Percentiles rank a stretch among this genome's conserved stretches.
phyloP scores from a whole-genome alignment of 371 early-diverging fungal species.

The Blakeslea trispora region DNA sequence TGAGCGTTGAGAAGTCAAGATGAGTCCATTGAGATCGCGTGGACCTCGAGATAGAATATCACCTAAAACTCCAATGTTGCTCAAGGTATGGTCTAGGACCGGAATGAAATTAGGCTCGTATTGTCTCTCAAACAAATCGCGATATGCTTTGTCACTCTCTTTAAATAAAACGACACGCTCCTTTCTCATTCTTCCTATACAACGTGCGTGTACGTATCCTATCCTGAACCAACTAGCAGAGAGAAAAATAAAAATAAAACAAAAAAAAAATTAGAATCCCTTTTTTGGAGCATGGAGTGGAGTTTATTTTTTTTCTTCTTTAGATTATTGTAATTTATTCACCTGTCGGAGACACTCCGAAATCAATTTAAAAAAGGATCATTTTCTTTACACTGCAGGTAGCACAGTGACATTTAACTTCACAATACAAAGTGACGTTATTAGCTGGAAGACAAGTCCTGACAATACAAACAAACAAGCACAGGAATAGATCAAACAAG shows the following conservation, averaged over 20 bases:
- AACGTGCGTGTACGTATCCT: neutral
- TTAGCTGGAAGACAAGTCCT: neutral
- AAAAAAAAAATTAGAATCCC: neutral
- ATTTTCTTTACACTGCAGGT: neutral
- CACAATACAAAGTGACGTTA: neutral
- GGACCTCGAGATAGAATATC: slow-evolving; percentile 25
- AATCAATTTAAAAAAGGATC: neutral
- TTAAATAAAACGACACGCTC: slow-evolving; percentile 31
- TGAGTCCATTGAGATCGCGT: slow-evolving; percentile 18
- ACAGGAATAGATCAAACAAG: neutral
- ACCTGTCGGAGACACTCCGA: slow-evolving; percentile 1
- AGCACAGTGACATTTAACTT: neutral
- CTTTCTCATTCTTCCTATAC: slow-evolving; percentile 1
- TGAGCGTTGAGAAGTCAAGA: slow-evolving; percentile 47
- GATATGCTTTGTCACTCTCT: slow-evolving; percentile 29
- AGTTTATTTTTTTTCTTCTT: too few species aligned
- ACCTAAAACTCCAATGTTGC: slow-evolving; percentile 17
- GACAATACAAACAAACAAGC: slow-evolving; percentile 5
- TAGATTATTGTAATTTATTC: neutral
- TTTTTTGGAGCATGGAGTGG: neutral
- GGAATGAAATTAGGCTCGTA: slow-evolving; percentile 39
- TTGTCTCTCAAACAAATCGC: slow-evolving; percentile 6
- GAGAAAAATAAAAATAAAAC: neutral
- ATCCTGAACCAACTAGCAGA: too few species aligned
- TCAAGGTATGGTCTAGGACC: slow-evolving; percentile 32